Percentiles rank a stretch among this genome's conserved stretches.
Evolutionary conservation across 2,329 filamentous ascomycete genomes (phyloP).

Genomic region (Colletotrichum eleusines): DNA sequence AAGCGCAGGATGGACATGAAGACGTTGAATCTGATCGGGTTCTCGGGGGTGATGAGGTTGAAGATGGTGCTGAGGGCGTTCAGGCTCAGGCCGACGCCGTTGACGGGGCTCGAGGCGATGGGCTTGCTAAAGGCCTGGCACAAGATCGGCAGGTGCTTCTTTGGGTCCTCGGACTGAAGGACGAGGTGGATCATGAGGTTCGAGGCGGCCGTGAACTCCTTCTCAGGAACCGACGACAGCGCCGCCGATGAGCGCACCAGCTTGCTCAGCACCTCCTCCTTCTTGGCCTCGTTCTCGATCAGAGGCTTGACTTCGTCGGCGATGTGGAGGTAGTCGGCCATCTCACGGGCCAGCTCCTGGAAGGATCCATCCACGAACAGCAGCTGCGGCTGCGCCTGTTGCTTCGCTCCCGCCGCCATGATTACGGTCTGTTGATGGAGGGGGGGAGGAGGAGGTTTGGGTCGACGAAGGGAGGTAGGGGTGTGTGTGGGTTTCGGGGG

Average conservation of each 20-base stretch:
- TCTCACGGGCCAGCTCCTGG: constrained; percentile 91
- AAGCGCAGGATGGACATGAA: constrained; percentile 90
- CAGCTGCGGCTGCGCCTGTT: constrained; percentile 67
- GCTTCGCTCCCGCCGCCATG: constrained; percentile 52
- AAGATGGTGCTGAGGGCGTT: constrained; percentile 95
- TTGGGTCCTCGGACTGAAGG: constrained; percentile 84
- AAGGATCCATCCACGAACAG: constrained; percentile 92
- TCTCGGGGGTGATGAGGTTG: constrained; percentile 85
- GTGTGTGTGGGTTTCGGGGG: constrained; percentile 33
- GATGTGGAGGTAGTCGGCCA: constrained; percentile 92
- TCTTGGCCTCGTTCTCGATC: constrained; percentile 71
- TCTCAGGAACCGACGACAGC: constrained; percentile 90
- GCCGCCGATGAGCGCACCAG: constrained; percentile 82
- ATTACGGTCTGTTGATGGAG: constrained; percentile 39
- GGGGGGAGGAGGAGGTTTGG: constrained; percentile 22
- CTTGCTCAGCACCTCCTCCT: constrained; percentile 91
- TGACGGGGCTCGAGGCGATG: constrained; percentile 84
- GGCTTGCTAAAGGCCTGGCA: constrained; percentile 92
- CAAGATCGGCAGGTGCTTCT: constrained; percentile 87
- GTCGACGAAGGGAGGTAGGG: constrained; percentile 30
- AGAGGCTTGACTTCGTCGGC: constrained; percentile 83
- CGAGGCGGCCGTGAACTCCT: constrained; percentile 95
- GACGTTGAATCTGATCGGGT: constrained; percentile 88
- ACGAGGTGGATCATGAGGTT: constrained; percentile 97
- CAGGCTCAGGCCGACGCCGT: constrained; percentile 87